phyloP scores from a whole-genome alignment of 208 protist species.

The Leishmania braziliensis region DNA sequence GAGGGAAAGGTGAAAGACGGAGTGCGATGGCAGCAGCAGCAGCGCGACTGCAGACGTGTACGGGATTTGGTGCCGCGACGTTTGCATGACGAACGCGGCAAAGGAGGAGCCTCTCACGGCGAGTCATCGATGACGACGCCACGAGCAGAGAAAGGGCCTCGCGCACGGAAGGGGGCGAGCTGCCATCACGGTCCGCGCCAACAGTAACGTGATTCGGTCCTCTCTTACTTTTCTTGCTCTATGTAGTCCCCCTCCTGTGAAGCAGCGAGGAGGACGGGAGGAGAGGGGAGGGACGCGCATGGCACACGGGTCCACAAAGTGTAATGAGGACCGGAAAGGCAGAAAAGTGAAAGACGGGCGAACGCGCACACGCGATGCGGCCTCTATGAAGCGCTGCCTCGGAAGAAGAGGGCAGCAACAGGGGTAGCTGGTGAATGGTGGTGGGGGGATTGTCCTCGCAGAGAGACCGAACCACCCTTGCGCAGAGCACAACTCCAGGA shows the following conservation, averaged over 20 bases:
- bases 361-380: not conserved
- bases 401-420: not conserved
- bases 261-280: not conserved
- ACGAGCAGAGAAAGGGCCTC: not conserved
- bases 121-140: too few species aligned
- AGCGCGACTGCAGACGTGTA: not conserved
- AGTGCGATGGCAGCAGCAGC: not conserved
- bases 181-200: not conserved
- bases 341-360: not conserved
- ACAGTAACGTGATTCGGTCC: not conserved
- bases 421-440: not conserved
- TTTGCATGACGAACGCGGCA: not conserved
- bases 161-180: not conserved
- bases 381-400: constrained; percentile 9
- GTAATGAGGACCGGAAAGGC: not conserved
- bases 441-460: not conserved
- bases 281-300: not conserved
- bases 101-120: too few species aligned
- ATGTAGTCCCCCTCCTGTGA: not conserved
- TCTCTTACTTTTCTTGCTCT: not conserved
- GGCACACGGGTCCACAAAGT: not conserved
- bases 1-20: not conserved
- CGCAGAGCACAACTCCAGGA: too few species aligned
- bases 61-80: not conserved
- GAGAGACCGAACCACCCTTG: not conserved